Evolutionary conservation across 2,329 filamentous ascomycete species (phyloP).

Genomic region (Penicillium polonicum): DNA sequence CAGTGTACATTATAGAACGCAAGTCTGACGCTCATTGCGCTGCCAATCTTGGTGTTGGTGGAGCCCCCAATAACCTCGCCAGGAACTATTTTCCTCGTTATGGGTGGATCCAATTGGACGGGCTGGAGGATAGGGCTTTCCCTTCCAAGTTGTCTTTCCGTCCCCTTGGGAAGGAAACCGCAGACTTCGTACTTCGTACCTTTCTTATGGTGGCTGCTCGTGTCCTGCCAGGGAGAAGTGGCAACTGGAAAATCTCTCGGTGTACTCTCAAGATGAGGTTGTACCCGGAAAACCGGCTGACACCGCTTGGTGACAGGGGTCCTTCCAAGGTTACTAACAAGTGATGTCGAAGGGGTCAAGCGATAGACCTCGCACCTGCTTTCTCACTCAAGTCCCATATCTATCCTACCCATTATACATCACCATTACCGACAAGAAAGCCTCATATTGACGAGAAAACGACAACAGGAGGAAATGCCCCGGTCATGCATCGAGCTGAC

Average conservation of each 20-base stretch:
- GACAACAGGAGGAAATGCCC: not conserved
- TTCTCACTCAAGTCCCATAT: not conserved
- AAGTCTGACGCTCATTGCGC: not conserved
- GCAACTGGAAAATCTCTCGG: not conserved
- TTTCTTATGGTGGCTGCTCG: not conserved
- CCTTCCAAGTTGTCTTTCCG: not conserved
- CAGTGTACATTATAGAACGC: not conserved
- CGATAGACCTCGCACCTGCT: not conserved
- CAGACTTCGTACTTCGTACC: not conserved
- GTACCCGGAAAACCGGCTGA: no score
- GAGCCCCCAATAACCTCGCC: conserved; percentile 5
- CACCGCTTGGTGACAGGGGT: not conserved
- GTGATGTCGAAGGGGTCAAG: not conserved
- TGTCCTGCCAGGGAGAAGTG: not conserved
- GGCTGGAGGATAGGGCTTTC: not conserved
- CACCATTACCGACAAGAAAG: not conserved
- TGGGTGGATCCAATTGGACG: conserved; percentile 6
- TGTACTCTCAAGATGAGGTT: not conserved
- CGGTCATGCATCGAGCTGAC: not conserved
- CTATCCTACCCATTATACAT: not conserved
- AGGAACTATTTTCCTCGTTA: conserved; percentile 7
- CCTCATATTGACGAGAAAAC: not conserved
- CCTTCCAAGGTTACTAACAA: not conserved
- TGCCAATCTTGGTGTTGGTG: not conserved
- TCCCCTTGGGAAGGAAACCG: no score